Base-by-base conservation (phyloP, 2,329 filamentous ascomycete species). In the Calonectria fujianensis region DNA sequence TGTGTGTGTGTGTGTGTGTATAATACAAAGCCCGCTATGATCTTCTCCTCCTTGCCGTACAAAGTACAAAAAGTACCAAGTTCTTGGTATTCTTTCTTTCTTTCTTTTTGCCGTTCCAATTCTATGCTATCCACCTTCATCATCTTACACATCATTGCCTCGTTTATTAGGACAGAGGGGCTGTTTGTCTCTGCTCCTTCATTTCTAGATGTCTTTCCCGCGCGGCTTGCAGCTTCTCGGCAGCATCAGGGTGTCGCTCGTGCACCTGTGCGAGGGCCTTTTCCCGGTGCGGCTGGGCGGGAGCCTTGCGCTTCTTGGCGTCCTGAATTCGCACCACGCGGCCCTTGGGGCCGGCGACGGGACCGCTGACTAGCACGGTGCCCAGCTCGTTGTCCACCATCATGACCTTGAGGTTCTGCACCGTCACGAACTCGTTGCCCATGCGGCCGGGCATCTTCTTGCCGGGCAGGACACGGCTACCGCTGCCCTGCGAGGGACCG, bases 401-500 rank as follows among this genome's bases (percentile, higher is more conserved):
- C 84, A 99, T 87, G 69, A 99, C 93, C 86, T 94, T 94, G 80
- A 98, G 88, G 86, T 98, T 98, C 90, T 98, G 96, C 73, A 97
- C 90, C 63, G 97, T 99, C 71, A 96, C 94, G 79, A 92, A 92
- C 85, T 98, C 91, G 78, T 94, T 94, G 77, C 97, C 97, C 97
- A 99, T 98, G 74, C 95, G 92, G 70, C 97, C 97, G 4, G 97
- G 92, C 97, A 99, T 99, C 88, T 96, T 97, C 92, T 99, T 99
- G 75, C 97, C 97, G 0, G 97, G 97, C 83, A 96, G 88, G 31
- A 99, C 96, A 86, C 97, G 92, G 76, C 95, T 97, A 87, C 97
- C 97, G 83, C 94, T 93, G 78, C 97, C 97, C 86, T 99, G 97
- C 80, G 94, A 94, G 74, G 94, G 95, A 84, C 97, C 97, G 10